phyloP scores from a whole-genome alignment of 2,329 filamentous ascomycete species.

The Curvularia hawaiiensis region DNA sequence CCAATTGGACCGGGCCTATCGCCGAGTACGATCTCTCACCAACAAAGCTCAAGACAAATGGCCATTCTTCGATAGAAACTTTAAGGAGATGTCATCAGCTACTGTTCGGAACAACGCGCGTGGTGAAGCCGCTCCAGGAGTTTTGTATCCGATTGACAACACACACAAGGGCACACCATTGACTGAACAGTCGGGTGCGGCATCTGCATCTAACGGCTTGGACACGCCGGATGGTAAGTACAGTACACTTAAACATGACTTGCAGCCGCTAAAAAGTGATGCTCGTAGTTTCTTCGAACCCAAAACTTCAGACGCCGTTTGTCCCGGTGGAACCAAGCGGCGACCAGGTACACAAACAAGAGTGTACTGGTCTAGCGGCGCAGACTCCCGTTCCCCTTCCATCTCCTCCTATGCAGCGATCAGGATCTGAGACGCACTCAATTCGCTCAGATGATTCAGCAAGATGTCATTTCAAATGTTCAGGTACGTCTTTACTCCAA shows the following conservation, averaged over 20 bases:
- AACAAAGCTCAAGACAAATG: constrained; percentile 40
- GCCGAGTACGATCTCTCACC: constrained; percentile 35
- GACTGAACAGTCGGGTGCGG: background rate
- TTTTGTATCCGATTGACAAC: constrained; percentile 9
- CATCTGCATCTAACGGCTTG: background rate
- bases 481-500: background rate
- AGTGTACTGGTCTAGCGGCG: constrained; percentile 3
- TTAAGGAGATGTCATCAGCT: constrained; percentile 30
- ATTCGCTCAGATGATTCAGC: background rate
- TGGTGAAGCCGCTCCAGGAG: constrained; percentile 19
- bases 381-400: constrained; percentile 7
- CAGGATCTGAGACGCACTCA: background rate
- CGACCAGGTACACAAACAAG: background rate
- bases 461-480: background rate
- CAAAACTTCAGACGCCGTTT: constrained; percentile 12
- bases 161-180: background rate
- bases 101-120: constrained; percentile 27
- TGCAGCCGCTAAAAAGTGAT: background rate
- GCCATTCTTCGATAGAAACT: constrained; percentile 36
- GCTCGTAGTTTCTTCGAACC: background rate
- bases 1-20: constrained; percentile 36
- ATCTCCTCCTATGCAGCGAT: background rate
- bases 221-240: constrained; percentile 5
- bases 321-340: background rate
- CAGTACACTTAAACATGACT: background rate